Conservation (phyloP, 148 eudicot species). For the Vaccinium corymbosum region DNA sequence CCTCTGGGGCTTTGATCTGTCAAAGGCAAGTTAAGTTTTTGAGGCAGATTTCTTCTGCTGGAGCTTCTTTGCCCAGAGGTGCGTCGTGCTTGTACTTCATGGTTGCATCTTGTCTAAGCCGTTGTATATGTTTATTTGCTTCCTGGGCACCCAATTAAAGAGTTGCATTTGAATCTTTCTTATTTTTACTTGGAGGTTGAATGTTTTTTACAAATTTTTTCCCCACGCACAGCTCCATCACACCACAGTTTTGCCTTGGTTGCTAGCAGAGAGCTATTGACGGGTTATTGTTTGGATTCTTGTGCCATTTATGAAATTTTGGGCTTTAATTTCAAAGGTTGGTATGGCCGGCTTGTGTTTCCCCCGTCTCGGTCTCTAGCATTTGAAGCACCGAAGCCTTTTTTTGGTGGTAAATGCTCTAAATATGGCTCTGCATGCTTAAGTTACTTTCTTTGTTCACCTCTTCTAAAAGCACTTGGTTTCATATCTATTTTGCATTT, state of each 20-base stretch:
- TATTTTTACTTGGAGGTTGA: background rate
- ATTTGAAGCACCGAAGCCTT: constrained; percentile 16
- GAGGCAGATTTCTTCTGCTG: constrained; percentile 1
- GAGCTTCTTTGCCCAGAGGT: background rate
- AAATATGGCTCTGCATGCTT: background rate
- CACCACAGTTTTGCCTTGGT: background rate
- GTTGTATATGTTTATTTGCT: background rate
- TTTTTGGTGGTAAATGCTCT: constrained; percentile 16
- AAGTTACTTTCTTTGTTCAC: background rate
- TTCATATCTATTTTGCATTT: background rate
- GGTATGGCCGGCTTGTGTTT: constrained; percentile 27
- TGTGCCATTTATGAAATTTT: constrained; percentile 9
- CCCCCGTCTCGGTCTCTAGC: constrained; percentile 13
- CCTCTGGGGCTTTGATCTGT: background rate
- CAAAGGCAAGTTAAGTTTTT: background rate
- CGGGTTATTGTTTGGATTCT: constrained; percentile 1
- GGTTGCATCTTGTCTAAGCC: background rate
- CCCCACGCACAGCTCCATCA: background rate
- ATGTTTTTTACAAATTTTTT: background rate
- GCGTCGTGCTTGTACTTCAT: background rate
- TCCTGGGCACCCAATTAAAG: background rate
- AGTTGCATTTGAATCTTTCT: background rate
- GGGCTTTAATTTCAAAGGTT: constrained; percentile 17
- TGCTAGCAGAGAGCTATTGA: background rate
- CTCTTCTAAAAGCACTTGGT: background rate